These are phyloP conservation scores for Lindgomyces ingoldianus DNA, from an alignment of 495 filamentous ascomycete genomes.

Conservation along the genomic window DNA sequence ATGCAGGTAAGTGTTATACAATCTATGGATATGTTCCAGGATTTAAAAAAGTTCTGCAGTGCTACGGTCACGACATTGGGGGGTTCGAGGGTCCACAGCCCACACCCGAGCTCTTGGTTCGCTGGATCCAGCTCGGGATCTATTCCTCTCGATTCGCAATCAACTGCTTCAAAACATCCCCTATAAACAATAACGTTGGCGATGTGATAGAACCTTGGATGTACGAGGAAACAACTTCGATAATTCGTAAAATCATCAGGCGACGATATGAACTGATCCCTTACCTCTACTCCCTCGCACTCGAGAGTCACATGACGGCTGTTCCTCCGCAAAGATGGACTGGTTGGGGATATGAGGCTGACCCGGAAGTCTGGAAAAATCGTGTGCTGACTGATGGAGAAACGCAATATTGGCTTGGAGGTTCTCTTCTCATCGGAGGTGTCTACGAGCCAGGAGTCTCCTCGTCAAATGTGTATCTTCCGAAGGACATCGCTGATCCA, in stretches of 20 bases:
- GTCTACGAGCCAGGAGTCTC: conserved; percentile 61
- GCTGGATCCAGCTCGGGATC: conserved; percentile 70
- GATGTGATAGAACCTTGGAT: conserved; percentile 75
- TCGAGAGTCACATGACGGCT: conserved; percentile 60
- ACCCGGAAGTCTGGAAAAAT: conserved; percentile 61
- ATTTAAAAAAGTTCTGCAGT: no score
- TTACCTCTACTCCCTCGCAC: conserved; percentile 64
- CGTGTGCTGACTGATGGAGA: conserved; percentile 56
- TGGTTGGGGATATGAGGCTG: conserved; percentile 67
- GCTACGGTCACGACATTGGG: conserved; percentile 70
- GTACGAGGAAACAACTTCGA: conserved; percentile 63
- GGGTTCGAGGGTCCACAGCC: conserved; percentile 72
- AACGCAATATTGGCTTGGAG: conserved; percentile 70
- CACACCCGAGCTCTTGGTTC: conserved; percentile 65
- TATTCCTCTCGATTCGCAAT: conserved; percentile 70
- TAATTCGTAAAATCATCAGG: conserved; percentile 63
- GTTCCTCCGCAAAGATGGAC: conserved; percentile 66
- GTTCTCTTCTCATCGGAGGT: conserved; percentile 64
- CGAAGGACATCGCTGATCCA: conserved; percentile 45
- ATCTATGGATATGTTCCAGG: no score
- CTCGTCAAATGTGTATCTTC: conserved; percentile 61
- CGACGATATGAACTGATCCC: conserved; percentile 69
- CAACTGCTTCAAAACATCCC: conserved; percentile 72
- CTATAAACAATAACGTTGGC: conserved; percentile 59
- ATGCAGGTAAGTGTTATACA: conserved; percentile 51